These are phyloP conservation scores for Aspergillus cejpii DNA, from an alignment of 2,329 filamentous ascomycete genomes.

Conservation along the genomic window DNA sequence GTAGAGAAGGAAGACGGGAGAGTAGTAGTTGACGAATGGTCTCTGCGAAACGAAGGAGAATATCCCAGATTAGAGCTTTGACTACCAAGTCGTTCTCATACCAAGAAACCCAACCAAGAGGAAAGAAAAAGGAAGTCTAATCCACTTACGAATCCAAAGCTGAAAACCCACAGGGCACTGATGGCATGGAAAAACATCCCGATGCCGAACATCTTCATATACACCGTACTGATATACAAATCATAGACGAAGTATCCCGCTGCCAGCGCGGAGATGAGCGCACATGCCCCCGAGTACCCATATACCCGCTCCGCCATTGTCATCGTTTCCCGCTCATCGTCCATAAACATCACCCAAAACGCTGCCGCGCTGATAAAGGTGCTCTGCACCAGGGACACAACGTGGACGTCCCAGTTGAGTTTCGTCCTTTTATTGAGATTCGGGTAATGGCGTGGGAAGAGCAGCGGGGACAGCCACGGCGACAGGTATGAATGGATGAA, in stretches of 20 bases:
- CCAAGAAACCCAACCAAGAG: neutral
- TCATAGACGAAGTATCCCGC: slow-evolving; percentile 62
- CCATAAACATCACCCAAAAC: slow-evolving; percentile 52
- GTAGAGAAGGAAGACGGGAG: slow-evolving; percentile 60
- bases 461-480: slow-evolving; percentile 47
- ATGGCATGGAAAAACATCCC: slow-evolving; percentile 59
- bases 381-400: slow-evolving; percentile 57
- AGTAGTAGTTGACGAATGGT: slow-evolving; percentile 61
- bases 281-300: slow-evolving; percentile 55
- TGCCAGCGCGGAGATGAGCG: slow-evolving; percentile 55
- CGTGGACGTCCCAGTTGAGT: slow-evolving; percentile 62
- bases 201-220: slow-evolving; percentile 53
- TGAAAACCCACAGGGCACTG: slow-evolving; percentile 55
- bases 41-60: slow-evolving; percentile 45
- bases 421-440: slow-evolving; percentile 50
- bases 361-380: slow-evolving; percentile 50
- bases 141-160: slow-evolving; percentile 56
- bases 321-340: slow-evolving; percentile 52
- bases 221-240: slow-evolving; percentile 49
- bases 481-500: slow-evolving; percentile 49
- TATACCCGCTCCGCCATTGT: slow-evolving; percentile 49
- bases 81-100: neutral
- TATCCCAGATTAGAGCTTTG: neutral
- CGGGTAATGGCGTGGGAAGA: slow-evolving; percentile 52
- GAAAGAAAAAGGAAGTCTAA: neutral